Evolutionary conservation across 345 rosid genomes (phyloP), one percentile per base, ranked within the genome.

Genomic region (Pseudoturritis turrita): DNA sequence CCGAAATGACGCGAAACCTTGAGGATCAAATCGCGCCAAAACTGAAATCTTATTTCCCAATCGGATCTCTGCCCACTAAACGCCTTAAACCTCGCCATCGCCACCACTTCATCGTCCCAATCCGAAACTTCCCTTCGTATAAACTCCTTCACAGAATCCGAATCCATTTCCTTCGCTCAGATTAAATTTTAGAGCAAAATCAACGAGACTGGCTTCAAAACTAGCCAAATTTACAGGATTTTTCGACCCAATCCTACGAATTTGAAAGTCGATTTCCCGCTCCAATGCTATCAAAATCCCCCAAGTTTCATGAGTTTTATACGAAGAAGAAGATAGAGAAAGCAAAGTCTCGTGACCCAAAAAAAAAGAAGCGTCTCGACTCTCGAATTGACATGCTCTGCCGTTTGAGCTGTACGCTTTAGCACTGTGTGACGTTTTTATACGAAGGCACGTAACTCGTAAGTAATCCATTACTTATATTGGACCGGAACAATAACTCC

Each of bases 21-120:
- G 70, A 88, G 47, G 49, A 91, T 89, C 82, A 91, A 81, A 70
- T 83, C 88, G 53, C 82, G 87, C 97, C 97, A 91, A 72, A 91
- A 91, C 18, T 62, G 81, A 87, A 73, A 91, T 75, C 60, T 84
- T 11, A 77, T 72, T 43, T 89, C 92, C 98, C 98, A 94, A 68
- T 94, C 97, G 62, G 88, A 82, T 82, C 89, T 90, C 68, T 90
- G 97, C 2, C 97, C 98, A 61, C 90, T 88, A 56, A 94, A 94
- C 5, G 91, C 96, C 71, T 94, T 91, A 85, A 88, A 94, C 37
- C 97, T 83, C 31, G 97, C 91, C 18, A 75, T 84, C 44, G 96
- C 81, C 13, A 81, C 76, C 8, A 83, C 79, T 36, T 91, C 95
- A 35, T 91, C 92, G 74, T 87, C 96, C 97, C 96, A 90, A 73